phyloP scores from a whole-genome alignment of 441 rosid genomes.

The Hypseocharis bilobata region DNA sequence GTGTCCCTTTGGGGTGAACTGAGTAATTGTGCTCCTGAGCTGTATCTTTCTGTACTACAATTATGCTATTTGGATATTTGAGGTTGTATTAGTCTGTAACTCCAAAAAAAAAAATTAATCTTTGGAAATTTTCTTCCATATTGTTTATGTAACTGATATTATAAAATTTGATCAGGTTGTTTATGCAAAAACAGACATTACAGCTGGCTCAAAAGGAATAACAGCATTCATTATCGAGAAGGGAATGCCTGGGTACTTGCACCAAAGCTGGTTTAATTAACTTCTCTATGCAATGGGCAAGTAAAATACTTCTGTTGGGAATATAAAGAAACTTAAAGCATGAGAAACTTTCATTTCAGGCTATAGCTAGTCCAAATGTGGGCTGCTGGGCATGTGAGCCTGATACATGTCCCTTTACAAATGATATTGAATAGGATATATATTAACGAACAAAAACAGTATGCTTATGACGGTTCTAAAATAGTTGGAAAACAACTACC shows the following conservation, averaged over 20 bases:
- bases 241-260: conserved; percentile 80
- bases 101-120: no score
- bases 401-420: background rate
- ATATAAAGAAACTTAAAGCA: conserved; percentile 1
- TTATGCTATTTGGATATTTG: background rate
- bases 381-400: conserved; percentile 3
- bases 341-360: background rate
- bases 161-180: conserved; percentile 44
- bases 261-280: conserved; percentile 6
- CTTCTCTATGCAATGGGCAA: background rate
- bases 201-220: conserved; percentile 84
- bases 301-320: background rate
- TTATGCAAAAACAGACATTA: conserved; percentile 71
- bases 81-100: no score
- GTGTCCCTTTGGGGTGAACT: no score
- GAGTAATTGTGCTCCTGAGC: background rate
- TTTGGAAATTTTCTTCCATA: background rate
- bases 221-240: conserved; percentile 87
- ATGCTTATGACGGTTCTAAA: background rate
- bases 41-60: background rate
- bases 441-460: background rate
- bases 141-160: conserved; percentile 16
- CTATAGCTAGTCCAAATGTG: background rate
- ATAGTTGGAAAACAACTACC: background rate
- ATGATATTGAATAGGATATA: background rate